These are phyloP conservation scores for Solanum megistacrolobum DNA, from an alignment of 257 asterid genomes.

Conservation along the genomic window DNA sequence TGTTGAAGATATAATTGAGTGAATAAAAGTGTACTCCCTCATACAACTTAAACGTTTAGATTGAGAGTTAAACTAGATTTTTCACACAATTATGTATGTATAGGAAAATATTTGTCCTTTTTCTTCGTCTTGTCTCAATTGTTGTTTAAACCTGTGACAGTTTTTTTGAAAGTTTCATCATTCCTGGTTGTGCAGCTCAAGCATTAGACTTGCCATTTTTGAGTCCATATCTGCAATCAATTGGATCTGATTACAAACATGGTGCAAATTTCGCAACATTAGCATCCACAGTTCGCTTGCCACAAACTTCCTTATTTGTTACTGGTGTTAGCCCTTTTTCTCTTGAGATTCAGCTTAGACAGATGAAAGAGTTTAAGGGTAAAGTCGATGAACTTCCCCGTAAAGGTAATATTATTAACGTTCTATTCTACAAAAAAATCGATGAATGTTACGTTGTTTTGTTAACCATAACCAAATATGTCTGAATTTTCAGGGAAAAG, in stretches of 20 bases:
- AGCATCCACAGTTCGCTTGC: slow-evolving; percentile 55
- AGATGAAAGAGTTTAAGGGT: slow-evolving; percentile 46
- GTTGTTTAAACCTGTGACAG: neutral
- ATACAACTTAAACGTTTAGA: neutral
- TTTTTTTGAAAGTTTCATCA: neutral
- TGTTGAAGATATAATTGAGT: neutral
- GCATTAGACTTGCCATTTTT: slow-evolving; percentile 48
- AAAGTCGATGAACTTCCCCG: slow-evolving; percentile 24
- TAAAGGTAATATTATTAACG: slow-evolving; percentile 16
- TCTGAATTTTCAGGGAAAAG: slow-evolving; percentile 13
- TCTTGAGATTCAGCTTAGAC: slow-evolving; percentile 51
- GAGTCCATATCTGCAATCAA: slow-evolving; percentile 58
- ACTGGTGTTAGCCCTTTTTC: slow-evolving; percentile 61
- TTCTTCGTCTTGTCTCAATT: neutral
- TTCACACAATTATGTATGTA: neutral
- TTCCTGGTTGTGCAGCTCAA: slow-evolving; percentile 43
- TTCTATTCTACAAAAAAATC: neutral
- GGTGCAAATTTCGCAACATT: slow-evolving; percentile 62
- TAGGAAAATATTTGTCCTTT: neutral
- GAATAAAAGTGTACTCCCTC: neutral
- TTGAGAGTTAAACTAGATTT: neutral
- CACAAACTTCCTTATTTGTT: slow-evolving; percentile 48
- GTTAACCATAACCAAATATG: neutral
- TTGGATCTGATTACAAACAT: slow-evolving; percentile 56
- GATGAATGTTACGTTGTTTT: neutral